Evolutionary conservation across 2,329 filamentous ascomycete species (phyloP), one percentile per base, ranked within the genome.

Genomic region (Elsinoe fawcettii): DNA sequence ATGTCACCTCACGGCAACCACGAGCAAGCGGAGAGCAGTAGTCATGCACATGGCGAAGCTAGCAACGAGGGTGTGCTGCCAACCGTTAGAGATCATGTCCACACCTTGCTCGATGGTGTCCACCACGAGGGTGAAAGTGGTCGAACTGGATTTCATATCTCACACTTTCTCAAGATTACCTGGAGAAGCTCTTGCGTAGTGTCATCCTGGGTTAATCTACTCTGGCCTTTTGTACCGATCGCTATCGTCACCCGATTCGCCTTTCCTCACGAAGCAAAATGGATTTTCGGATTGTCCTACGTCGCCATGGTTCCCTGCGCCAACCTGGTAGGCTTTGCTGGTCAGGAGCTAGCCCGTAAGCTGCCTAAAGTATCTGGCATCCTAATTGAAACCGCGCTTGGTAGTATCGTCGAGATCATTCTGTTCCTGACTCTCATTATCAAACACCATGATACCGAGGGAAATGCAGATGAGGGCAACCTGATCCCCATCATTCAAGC

Each of bases 391-490:
- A 71, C 68, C n/a, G 69, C 69, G 1, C 66, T 90, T 54, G 87
- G 86, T 1, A 86, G 85, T 1, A 72, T 90, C 12, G 88, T 93
- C 44, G 89, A 95, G 70, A 85, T 93, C 59, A 81, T 93, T 53
- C 74, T 95, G 46, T 92, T 93, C 71, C 85, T 91, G 74, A 80
- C 90, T 1, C 73, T 93, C 39, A 59, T 61, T 12, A 23, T 23
- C 16, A 53, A 53, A 3, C 49, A 53, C 11, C 30, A 53, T 2
- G 49, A 53, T 25, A 39, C 30, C 11, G 30, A 20, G 14, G 39
- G 59, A 1, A 77, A 76, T 30, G 54, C 70, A 54, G 57, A 58
- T 25, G 47, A 57, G 32, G 55, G 25, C 5, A 56, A 54, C 23
- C 34, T 53, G 16, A 60, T 68, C 5, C 58, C 61, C n/a, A 85